These are phyloP conservation scores for Solanum hybrid DNA, from an alignment of 305 asterid genomes.

Conservation along the genomic window DNA sequence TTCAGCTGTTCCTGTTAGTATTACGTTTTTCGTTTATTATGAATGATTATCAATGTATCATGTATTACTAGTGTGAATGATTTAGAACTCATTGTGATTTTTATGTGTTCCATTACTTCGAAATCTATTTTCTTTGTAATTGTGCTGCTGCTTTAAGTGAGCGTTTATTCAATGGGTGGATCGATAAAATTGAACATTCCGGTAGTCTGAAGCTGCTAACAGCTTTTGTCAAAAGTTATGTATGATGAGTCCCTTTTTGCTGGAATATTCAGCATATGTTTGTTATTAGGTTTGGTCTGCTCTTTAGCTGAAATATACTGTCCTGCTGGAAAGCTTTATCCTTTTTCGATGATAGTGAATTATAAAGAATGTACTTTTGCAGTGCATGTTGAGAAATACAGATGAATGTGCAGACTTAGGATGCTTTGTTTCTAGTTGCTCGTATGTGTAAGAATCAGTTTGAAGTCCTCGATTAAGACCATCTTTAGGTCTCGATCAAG, in stretches of 20 bases:
- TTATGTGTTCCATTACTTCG: background rate
- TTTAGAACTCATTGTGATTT: background rate
- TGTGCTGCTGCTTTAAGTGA: background rate
- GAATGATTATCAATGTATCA: background rate
- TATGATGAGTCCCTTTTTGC: background rate
- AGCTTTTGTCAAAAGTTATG: background rate
- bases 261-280: background rate
- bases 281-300: background rate
- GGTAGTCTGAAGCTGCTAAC: background rate
- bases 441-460: background rate
- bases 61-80: background rate
- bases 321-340: background rate
- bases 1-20: background rate
- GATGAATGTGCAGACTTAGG: background rate
- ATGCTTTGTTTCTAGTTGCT: background rate
- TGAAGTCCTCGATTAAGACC: background rate
- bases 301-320: background rate
- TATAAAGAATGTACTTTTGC: background rate
- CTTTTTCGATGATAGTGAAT: background rate
- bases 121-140: background rate
- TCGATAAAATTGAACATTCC: background rate
- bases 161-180: background rate
- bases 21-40: background rate
- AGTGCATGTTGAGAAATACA: background rate
- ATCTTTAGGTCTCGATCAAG: background rate